Percentiles rank a stretch among this genome's conserved stretches.
Conservation (phyloP, 768 basidiomycete genomes). For the Mycena floridula region DNA sequence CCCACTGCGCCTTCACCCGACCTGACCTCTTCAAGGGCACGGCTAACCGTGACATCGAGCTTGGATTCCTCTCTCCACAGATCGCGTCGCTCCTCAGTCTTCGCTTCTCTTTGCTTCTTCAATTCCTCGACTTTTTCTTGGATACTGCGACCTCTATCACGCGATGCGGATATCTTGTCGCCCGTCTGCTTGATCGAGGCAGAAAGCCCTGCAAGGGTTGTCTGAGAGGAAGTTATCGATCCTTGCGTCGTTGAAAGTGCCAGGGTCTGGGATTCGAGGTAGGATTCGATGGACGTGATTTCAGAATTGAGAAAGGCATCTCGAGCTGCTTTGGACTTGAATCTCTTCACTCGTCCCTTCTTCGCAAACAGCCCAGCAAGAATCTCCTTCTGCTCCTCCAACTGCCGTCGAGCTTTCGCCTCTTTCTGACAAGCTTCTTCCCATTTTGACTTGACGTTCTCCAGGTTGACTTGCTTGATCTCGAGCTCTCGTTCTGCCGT, state of each 20-base stretch:
- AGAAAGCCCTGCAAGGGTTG: constrained; percentile 51
- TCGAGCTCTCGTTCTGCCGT: constrained; percentile 53
- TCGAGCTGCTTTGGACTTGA: constrained; percentile 76
- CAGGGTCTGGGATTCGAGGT: constrained; percentile 46
- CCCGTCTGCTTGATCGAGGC: constrained; percentile 50
- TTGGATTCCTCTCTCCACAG: constrained; percentile 94
- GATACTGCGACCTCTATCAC: constrained; percentile 48
- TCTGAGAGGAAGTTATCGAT: constrained; percentile 43
- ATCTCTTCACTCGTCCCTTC: constrained; percentile 83
- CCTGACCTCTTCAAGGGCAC: constrained; percentile 77
- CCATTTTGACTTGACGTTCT: constrained; percentile 67
- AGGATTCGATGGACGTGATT: constrained; percentile 61
- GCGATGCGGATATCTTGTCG: constrained; percentile 51
- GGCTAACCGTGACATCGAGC: constrained; percentile 66
- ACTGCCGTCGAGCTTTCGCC: constrained; percentile 49
- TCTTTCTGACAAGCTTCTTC: constrained; percentile 47
- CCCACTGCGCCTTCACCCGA: constrained; percentile 73
- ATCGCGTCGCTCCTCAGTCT: constrained; percentile 83
- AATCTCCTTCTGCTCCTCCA: constrained; percentile 71
- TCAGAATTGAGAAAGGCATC: constrained; percentile 81
- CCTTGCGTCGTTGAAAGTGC: constrained; percentile 48
- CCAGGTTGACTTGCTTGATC: constrained; percentile 56
- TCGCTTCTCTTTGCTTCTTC: constrained; percentile 62
- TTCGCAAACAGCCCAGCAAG: constrained; percentile 80
- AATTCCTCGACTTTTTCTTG: constrained; percentile 52